Percentiles rank a stretch among this genome's conserved stretches.
These are phyloP conservation scores for Colletotrichum neosansevieriae DNA, from an alignment of 2,329 filamentous ascomycete genomes.

Conservation along the genomic window DNA sequence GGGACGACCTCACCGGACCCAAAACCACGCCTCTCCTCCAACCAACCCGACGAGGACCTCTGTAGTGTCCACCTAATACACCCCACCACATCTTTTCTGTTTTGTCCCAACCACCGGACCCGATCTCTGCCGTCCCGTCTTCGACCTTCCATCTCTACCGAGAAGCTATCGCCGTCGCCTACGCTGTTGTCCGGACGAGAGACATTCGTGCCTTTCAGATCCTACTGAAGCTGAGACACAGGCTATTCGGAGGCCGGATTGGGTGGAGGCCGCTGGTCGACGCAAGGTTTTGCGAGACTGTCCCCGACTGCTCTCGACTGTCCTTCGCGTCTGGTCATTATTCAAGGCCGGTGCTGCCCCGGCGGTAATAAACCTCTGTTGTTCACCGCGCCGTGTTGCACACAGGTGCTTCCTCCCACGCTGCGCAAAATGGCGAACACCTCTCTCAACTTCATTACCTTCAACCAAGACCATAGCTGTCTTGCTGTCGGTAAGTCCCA, in stretches of 20 bases:
- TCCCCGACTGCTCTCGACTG: background rate
- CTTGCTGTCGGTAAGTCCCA: conserved; percentile 84
- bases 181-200: background rate
- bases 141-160: background rate
- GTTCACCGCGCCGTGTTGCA: conserved; percentile 1
- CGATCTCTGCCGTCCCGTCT: background rate
- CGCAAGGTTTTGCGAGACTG: too few species aligned
- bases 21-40: background rate
- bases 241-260: too few species aligned
- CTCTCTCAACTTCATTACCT: conserved; percentile 96
- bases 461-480: conserved; percentile 99
- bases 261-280: background rate
- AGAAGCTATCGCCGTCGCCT: background rate
- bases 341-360: conserved; percentile 23
- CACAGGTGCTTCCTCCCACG: background rate
- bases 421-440: conserved; percentile 69
- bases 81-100: background rate
- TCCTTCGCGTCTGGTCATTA: background rate
- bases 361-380: conserved; percentile 16
- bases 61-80: background rate
- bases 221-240: background rate
- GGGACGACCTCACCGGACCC: background rate
- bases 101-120: background rate
- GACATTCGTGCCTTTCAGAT: background rate
- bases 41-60: background rate